These are phyloP conservation scores for Elaeis guineensis DNA, from an alignment of 176 grass and related monocot genomes.

Conservation along the genomic window DNA sequence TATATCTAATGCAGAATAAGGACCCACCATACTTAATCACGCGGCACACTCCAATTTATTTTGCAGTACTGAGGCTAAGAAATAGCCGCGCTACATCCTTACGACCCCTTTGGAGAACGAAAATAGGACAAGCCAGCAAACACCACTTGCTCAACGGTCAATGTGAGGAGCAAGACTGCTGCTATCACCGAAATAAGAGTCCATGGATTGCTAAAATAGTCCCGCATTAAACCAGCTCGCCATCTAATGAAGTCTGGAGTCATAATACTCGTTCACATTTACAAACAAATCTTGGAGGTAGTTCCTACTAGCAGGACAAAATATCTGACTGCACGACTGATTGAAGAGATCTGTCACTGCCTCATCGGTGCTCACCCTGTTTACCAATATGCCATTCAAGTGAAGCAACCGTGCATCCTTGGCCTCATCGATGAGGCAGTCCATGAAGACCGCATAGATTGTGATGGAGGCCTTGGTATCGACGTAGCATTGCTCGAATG, in stretches of 20 bases:
- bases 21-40: no score
- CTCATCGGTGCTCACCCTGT: constrained; percentile 4
- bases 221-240: constrained; percentile 9
- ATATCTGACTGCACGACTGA: background rate
- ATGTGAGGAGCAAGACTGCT: background rate
- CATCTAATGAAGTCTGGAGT: constrained; percentile 7
- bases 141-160: constrained; percentile 17
- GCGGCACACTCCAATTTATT: no score
- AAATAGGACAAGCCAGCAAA: constrained; percentile 12
- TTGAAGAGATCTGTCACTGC: background rate
- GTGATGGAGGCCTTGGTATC: background rate
- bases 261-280: constrained; percentile 17
- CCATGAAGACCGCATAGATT: constrained; percentile 28
- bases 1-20: no score
- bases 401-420: no score
- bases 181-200: constrained; percentile 23
- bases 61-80: no score
- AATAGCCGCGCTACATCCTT: no score
- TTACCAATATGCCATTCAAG: constrained; percentile 5
- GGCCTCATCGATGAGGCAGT: constrained; percentile 27
- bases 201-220: constrained; percentile 52
- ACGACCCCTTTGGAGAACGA: no score
- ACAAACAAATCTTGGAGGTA: constrained; percentile 14
- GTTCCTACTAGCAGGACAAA: background rate
- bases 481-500: constrained; percentile 31